These are phyloP conservation scores for Termitomyces titanicus DNA, from an alignment of 768 basidiomycete genomes.

Conservation along the genomic window DNA sequence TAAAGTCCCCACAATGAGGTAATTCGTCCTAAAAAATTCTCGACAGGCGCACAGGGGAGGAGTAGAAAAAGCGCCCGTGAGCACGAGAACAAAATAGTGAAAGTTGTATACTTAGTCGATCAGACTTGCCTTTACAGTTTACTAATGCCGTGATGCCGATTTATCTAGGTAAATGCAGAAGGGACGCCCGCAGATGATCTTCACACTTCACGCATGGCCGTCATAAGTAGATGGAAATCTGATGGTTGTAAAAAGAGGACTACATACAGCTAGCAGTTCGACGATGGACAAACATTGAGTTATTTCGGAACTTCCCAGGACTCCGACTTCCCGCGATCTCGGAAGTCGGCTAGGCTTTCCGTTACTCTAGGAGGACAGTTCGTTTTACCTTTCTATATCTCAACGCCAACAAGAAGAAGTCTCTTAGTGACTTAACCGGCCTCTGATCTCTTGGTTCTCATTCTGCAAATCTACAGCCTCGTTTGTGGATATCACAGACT, in stretches of 20 bases:
- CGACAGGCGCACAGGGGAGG: not conserved
- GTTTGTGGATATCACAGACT: not conserved
- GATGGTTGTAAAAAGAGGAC: not conserved
- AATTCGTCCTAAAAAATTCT: not conserved
- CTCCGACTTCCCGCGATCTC: not conserved
- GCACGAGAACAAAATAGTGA: not conserved
- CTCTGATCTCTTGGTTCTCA: not conserved
- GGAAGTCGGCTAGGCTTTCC: not conserved
- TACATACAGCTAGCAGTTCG: too few species aligned
- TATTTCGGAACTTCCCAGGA: not conserved
- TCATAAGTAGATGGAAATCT: not conserved
- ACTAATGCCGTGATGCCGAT: not conserved
- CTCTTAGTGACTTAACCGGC: not conserved
- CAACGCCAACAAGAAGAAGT: not conserved
- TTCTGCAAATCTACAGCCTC: not conserved
- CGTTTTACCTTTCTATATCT: not conserved
- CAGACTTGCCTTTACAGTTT: not conserved
- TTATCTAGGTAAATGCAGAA: not conserved
- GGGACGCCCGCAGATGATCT: not conserved
- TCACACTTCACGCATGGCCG: not conserved
- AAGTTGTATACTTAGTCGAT: not conserved
- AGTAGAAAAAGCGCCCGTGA: not conserved
- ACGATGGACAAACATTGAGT: too few species aligned
- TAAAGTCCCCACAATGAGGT: not conserved
- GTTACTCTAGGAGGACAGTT: too few species aligned